Conservation (phyloP, 495 filamentous ascomycete genomes). For the Trichoderma erinaceum region DNA sequence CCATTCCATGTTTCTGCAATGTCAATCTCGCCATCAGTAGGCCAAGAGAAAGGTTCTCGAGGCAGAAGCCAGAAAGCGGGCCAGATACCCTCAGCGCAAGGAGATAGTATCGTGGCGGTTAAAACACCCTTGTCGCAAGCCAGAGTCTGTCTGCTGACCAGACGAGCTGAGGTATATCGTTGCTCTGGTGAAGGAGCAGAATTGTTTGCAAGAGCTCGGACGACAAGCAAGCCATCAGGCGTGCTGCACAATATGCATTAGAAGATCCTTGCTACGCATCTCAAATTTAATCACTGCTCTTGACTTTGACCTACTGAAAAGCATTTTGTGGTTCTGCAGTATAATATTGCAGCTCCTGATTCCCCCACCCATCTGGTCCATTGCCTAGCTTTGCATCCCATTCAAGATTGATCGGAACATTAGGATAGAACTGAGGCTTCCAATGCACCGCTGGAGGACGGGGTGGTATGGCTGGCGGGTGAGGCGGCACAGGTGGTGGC, state of each 20-base stretch:
- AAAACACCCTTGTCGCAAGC: constrained; percentile 33
- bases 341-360: constrained; percentile 42
- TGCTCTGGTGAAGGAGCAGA: constrained; percentile 24
- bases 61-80: constrained; percentile 44
- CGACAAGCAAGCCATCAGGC: constrained; percentile 31
- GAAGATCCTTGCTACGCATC: not conserved
- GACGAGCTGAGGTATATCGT: constrained; percentile 35
- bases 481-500: not conserved
- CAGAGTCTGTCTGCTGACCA: constrained; percentile 34
- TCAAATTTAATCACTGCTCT: not conserved
- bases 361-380: constrained; percentile 43
- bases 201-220: constrained; percentile 30
- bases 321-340: constrained; percentile 28
- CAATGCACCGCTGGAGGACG: constrained; percentile 25
- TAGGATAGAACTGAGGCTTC: constrained; percentile 30
- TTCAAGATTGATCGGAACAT: constrained; percentile 26
- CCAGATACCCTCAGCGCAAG: constrained; percentile 37
- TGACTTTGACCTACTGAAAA: constrained; percentile 25
- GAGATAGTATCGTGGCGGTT: constrained; percentile 28
- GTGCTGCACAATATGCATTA: constrained; percentile 20
- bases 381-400: constrained; percentile 35
- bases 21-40: constrained; percentile 55
- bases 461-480: not conserved
- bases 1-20: constrained; percentile 50
- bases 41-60: constrained; percentile 45